phyloP scores from a whole-genome alignment of 2,329 filamentous ascomycete genomes.

The Pseudophaeomoniella oleicola region DNA sequence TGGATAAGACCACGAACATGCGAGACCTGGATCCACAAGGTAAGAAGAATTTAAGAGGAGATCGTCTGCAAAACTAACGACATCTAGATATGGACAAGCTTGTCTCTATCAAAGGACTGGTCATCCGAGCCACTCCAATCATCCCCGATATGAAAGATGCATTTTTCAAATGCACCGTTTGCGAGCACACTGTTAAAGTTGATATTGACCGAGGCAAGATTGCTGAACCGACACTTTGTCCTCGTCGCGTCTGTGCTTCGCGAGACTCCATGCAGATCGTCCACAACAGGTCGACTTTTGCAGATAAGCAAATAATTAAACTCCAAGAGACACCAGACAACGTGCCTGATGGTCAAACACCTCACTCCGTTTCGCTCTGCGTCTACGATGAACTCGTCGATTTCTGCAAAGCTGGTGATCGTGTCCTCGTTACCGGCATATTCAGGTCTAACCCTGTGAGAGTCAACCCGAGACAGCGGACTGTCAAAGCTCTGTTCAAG shows the following conservation, averaged over 20 bases:
- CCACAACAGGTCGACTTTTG: conserved; percentile 87
- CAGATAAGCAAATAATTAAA: conserved; percentile 98
- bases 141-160: conserved; percentile 99
- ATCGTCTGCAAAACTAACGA: conserved; percentile 16
- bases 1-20: conserved; percentile 78
- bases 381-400: conserved; percentile 96
- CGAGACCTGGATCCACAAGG: conserved; percentile 83
- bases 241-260: conserved; percentile 63
- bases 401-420: conserved; percentile 93
- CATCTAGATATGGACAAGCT: conserved; percentile 78
- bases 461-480: conserved; percentile 82
- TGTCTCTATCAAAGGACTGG: conserved; percentile 85
- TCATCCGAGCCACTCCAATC: conserved; percentile 88
- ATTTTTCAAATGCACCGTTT: conserved; percentile 90
- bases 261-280: conserved; percentile 97
- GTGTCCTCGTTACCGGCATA: conserved; percentile 89
- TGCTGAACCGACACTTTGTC: conserved; percentile 81
- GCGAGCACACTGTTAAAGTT: conserved; percentile 79
- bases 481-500: conserved; percentile 92
- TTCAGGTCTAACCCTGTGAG: conserved; percentile 91
- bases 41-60: conserved; percentile 18
- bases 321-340: conserved; percentile 93
- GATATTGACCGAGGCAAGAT: conserved; percentile 94
- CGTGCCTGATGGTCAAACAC: conserved; percentile 89
- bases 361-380: conserved; percentile 90